Evolutionary conservation across 257 asterid genomes (phyloP), one percentile per base, ranked within the genome.

Genomic region (Catharanthus roseus): DNA sequence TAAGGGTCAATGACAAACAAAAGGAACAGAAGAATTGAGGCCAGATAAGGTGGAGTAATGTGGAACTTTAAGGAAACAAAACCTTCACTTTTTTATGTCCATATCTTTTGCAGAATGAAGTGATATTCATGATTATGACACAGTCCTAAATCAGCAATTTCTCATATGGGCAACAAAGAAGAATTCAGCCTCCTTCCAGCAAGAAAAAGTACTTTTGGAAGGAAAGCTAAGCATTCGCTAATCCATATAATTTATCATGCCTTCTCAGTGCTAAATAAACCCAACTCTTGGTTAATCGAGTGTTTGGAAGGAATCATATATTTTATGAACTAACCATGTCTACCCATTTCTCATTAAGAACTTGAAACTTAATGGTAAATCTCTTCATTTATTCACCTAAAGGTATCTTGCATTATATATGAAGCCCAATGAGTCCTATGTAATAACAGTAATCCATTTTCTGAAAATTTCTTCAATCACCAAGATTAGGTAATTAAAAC

Each of bases 391-490:
- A 8, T 31, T 16, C 5, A 67, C 57, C 10, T 0, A 67, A 47
- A 31, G 23, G 15, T 47, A 10, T 29, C 23, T 67, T 28, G n/a
- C 6, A 5, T 45, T 44, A 26, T 2, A 45, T 45, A 38, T 10
- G 19, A 21, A 64, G 12, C 15, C 12, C 51, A 9, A 64, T 2
- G 33, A 61, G 21, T 31, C 12, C 55, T 33, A 65, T 42, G 38
- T 23, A 19, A 42, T 18, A 65, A 41, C 12, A 18, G 13, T n/a
- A n/a, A 42, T 41, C 55, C 56, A 66, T 44, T 63, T 36, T 34
- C 68, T 36, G 49, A 18, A 62, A 63, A 26, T 56, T 54, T 8
- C 63, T 56, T 56, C 21, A 62, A 62, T 62, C 28, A 34, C 47
- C 23, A 3, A 28, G 56, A 24, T 21, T 66, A 4, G 39, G 26